Percentiles rank a stretch among this genome's conserved stretches.
phyloP scores from a whole-genome alignment of 176 grass and related monocot genomes.

The Oryza meyeriana region DNA sequence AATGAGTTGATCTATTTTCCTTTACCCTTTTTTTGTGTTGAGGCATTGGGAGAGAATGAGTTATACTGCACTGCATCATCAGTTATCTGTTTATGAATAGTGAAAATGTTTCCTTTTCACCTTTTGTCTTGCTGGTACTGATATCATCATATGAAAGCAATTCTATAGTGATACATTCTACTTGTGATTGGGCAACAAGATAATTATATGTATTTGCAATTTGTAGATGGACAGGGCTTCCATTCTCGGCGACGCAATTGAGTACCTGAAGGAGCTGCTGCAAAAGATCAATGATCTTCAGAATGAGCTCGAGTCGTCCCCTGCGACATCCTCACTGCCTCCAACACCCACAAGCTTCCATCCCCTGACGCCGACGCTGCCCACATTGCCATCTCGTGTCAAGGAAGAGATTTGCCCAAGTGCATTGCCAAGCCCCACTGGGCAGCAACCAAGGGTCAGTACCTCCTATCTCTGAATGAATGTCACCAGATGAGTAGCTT shows the following conservation, averaged over 20 bases:
- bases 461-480: constrained; percentile 6
- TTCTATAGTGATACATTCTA: not conserved
- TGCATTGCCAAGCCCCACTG: constrained; percentile 73
- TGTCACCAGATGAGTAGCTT: not conserved
- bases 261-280: constrained; percentile 94
- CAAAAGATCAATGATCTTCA: constrained; percentile 94
- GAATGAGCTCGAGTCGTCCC: constrained; percentile 77
- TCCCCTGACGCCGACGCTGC: constrained; percentile 80
- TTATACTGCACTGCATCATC: not conserved
- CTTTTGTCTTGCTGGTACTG: not conserved
- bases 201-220: constrained; percentile 11
- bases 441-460: constrained; percentile 68
- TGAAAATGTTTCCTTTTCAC: not conserved
- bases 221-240: constrained; percentile 96
- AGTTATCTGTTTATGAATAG: not conserved
- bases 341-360: constrained; percentile 82
- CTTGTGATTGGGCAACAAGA: constrained; percentile 4
- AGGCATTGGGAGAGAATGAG: not conserved
- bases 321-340: constrained; percentile 64
- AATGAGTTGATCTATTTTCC: not conserved
- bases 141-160: not conserved
- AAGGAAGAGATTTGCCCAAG: constrained; percentile 83
- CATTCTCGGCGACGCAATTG: constrained; percentile 91
- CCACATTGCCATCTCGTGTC: constrained; percentile 63
- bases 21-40: not conserved